Conservation (phyloP, 768 basidiomycete species). For the Collybia sordida region DNA sequence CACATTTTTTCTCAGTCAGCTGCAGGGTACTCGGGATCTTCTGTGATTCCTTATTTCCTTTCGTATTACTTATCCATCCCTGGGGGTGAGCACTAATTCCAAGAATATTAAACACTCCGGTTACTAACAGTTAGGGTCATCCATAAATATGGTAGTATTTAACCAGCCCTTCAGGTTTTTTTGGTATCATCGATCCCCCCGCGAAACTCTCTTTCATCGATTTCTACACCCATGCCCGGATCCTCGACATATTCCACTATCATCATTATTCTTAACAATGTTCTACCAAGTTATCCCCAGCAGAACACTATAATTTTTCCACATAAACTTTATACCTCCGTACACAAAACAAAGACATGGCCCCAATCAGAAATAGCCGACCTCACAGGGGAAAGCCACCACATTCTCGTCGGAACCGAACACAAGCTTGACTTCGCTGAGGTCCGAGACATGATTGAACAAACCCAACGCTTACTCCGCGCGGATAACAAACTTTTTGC, state of each 20-base stretch:
- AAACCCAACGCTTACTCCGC: constrained; percentile 46
- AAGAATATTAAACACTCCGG: too few relatives aligned
- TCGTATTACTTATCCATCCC: too few relatives aligned
- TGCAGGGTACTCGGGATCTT: too few relatives aligned
- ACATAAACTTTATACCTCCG: constrained; percentile 36
- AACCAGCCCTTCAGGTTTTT: too few relatives aligned
- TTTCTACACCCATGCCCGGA: constrained; percentile 2
- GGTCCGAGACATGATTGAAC: constrained; percentile 42
- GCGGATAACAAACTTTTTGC: constrained; percentile 42
- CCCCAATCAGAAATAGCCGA: constrained; percentile 53
- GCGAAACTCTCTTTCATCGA: too few relatives aligned
- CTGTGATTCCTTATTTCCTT: too few relatives aligned
- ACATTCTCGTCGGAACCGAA: constrained; percentile 36
- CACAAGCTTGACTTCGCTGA: constrained; percentile 36
- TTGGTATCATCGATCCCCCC: too few relatives aligned
- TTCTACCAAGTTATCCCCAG: constrained; percentile 53
- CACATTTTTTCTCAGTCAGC: too few relatives aligned
- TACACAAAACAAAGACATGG: constrained; percentile 44
- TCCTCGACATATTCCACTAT: constrained; percentile 28
- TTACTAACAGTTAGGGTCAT: too few relatives aligned
- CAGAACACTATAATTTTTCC: constrained; percentile 42
- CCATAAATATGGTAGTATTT: too few relatives aligned
- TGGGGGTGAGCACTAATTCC: too few relatives aligned
- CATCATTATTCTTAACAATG: constrained; percentile 57
- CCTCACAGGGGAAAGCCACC: constrained; percentile 43